Conservation (phyloP, 2,329 filamentous ascomycete genomes). For the Sclerotinia glacialis region DNA sequence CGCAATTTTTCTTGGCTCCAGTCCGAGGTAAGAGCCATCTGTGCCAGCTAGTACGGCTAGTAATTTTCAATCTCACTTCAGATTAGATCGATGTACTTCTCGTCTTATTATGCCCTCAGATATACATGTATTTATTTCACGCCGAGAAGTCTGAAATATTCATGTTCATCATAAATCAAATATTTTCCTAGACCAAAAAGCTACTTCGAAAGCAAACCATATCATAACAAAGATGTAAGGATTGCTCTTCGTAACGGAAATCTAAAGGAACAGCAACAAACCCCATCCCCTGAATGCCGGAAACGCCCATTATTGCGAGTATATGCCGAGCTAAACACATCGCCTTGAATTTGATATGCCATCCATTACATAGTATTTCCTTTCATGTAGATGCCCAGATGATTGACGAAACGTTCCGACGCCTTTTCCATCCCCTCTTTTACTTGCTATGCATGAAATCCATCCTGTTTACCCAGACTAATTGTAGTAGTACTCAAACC, state of each 20-base stretch:
- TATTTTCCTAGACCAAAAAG: slow-evolving; percentile 3
- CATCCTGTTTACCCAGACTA: slow-evolving; percentile 30
- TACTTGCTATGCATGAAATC: slow-evolving; percentile 32
- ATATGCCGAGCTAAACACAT: slow-evolving; percentile 26
- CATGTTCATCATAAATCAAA: slow-evolving; percentile 2
- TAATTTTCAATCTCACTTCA: background rate
- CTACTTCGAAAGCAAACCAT: background rate
- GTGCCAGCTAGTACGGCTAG: background rate
- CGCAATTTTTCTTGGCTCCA: slow-evolving; percentile 1
- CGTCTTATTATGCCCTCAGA: background rate
- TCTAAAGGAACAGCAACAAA: slow-evolving; percentile 20
- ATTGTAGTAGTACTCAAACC: slow-evolving; percentile 32
- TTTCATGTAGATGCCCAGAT: slow-evolving; percentile 30
- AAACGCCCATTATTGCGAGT: slow-evolving; percentile 22
- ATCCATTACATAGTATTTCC: slow-evolving; percentile 18
- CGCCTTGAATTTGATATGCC: slow-evolving; percentile 18
- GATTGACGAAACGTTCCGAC: slow-evolving; percentile 28
- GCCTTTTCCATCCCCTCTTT: slow-evolving; percentile 37
- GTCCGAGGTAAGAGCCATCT: background rate
- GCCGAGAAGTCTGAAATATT: background rate
- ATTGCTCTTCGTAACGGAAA: slow-evolving; percentile 20
- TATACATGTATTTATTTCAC: background rate
- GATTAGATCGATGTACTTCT: background rate
- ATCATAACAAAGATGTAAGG: slow-evolving; percentile 5
- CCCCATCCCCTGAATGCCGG: slow-evolving; percentile 22